Conservation (phyloP, 225 moss, liverwort and hornwort genomes). For the Pleurozium schreberi region DNA sequence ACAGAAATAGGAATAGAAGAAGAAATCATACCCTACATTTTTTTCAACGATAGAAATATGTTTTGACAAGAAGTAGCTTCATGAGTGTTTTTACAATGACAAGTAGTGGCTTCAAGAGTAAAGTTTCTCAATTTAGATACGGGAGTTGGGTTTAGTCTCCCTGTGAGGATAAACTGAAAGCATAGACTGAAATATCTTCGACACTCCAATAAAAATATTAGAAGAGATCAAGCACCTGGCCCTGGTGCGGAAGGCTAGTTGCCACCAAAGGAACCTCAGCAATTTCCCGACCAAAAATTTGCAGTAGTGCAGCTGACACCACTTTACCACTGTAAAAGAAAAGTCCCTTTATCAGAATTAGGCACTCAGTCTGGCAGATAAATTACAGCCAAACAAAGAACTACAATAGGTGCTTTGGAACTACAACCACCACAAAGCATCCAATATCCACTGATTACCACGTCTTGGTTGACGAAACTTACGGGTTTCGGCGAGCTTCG, state of each 20-base stretch:
- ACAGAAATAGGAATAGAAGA: not conserved
- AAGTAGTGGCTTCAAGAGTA: not conserved
- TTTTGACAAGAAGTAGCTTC: no score
- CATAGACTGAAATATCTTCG: not conserved
- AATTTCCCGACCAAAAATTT: slow-evolving; percentile 84
- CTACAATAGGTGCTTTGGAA: not conserved
- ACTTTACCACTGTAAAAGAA: slow-evolving; percentile 56
- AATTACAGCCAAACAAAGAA: not conserved
- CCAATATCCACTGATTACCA: not conserved
- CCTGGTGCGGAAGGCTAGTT: slow-evolving; percentile 53
- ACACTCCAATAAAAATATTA: not conserved
- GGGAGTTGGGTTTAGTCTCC: not conserved
- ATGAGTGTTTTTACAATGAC: no score
- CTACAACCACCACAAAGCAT: not conserved
- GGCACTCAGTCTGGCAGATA: not conserved
- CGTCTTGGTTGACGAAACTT: slow-evolving; percentile 15
- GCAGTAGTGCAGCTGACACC: slow-evolving; percentile 76
- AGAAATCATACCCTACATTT: no score
- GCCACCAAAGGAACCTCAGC: slow-evolving; percentile 90
- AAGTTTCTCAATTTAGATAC: not conserved
- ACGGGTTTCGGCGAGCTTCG: slow-evolving; percentile 93
- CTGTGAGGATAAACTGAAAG: not conserved
- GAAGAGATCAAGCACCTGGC: slow-evolving; percentile 34
- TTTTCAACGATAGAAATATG: no score
- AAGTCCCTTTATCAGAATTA: not conserved